These are phyloP conservation scores for Diacronema lutheri DNA, from an alignment of 78 protist species.

Conservation along the genomic window DNA sequence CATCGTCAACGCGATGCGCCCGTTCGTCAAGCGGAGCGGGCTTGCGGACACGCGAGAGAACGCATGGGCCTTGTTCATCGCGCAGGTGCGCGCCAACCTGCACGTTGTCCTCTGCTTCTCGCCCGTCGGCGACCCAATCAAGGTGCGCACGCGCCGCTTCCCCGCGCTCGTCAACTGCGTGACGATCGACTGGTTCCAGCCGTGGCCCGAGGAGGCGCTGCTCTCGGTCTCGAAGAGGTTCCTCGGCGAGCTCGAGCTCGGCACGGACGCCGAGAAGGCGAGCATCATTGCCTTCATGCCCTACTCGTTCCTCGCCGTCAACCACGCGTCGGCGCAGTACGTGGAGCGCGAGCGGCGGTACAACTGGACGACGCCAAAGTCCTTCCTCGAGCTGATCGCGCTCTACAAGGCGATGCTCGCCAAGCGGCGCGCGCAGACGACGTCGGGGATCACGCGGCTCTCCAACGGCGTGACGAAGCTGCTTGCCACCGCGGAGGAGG, in stretches of 20 bases:
- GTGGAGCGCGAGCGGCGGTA: conserved; percentile 24
- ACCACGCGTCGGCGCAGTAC: conserved; percentile 38
- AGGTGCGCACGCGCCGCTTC: conserved; percentile 57
- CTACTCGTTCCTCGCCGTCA: conserved; percentile 41
- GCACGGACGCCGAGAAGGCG: background rate
- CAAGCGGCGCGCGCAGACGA: conserved; percentile 13
- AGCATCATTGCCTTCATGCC: conserved; percentile 40
- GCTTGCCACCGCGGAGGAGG: conserved; percentile 15
- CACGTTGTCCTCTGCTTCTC: conserved; percentile 72
- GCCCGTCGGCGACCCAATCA: conserved; percentile 61
- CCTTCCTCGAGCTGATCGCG: conserved; percentile 67
- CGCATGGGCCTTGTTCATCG: conserved; percentile 56
- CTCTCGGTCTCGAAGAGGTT: conserved; percentile 54
- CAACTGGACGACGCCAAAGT: conserved; percentile 71
- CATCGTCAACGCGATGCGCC: conserved; percentile 38
- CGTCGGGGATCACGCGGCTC: conserved; percentile 31
- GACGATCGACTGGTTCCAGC: conserved; percentile 80
- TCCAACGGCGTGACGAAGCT: conserved; percentile 50
- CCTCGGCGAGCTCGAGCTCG: conserved; percentile 53
- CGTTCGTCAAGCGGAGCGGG: conserved; percentile 47
- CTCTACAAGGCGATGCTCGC: conserved; percentile 56
- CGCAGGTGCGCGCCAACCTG: conserved; percentile 54
- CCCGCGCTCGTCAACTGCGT: conserved; percentile 68
- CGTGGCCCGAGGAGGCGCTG: conserved; percentile 73
- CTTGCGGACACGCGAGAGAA: conserved; percentile 41